Evolutionary conservation across 306 rosid species (phyloP), one percentile per base, ranked within the genome.

Genomic region (Cicer judaicum): DNA sequence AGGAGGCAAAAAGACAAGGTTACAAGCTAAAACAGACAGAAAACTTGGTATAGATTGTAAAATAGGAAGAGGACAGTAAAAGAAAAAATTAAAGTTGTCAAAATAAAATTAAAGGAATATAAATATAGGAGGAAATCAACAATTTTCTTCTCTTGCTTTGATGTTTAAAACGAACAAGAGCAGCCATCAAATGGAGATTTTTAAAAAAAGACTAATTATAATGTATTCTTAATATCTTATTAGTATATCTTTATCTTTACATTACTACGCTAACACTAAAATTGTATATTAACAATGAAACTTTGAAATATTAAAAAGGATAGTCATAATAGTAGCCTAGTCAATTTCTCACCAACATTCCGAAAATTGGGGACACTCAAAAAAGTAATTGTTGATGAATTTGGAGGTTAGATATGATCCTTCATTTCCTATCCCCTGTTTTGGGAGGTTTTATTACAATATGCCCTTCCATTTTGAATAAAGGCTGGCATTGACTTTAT

Each of bases 261-360:
- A 54, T 41, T 52, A 52, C 41, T 18, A 40, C n/a, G 7, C 36
- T 21, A 19, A 53, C 14, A 64, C 49, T 41, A 10, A 54, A 76
- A 21, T 24, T 64, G 19, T 15, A 64, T 41, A 18, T 40, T 14
- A 54, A 54, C 41, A 71, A 54, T 18, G 40, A 54, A 53, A 53
- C 61, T 47, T 54, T 11, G 52, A 70, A 70, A 39, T 70, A 36
- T 53, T 64, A 63, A 62, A 13, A 65, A 42, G 36, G 39, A 39
- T 65, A 29, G 36, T 29, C 36, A 56, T 47, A 41, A 54, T 10
- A 64, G 48, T 36, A 64, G 47, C 19, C 40, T 39, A 21, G 44
- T 29, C 53, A n/a, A 49, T 64, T 75, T 53, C 36, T 53, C 36
- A 41, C 61, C 61, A 74, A 19, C 70, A 48, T 73, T 8, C 36